Conservation (phyloP, 345 rosid genomes). For the Salix arbutifolia region DNA sequence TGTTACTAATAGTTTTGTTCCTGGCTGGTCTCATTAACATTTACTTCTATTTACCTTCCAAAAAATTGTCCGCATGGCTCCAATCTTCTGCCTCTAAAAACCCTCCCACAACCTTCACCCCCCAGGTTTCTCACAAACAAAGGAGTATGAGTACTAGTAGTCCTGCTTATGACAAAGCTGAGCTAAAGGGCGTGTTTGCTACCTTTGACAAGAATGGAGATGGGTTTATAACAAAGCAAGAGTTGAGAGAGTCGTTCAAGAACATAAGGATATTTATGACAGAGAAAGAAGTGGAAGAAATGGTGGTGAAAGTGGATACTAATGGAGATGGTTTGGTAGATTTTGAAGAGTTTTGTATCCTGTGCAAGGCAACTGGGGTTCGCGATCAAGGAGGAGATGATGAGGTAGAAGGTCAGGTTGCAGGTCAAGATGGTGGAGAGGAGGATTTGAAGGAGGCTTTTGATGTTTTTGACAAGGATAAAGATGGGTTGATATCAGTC, state of each 20-base stretch:
- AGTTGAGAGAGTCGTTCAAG: constrained; percentile 24
- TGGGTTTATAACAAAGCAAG: constrained; percentile 29
- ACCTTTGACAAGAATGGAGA: constrained; percentile 36
- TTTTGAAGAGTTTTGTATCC: constrained; percentile 23
- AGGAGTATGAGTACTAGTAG: background rate
- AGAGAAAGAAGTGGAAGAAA: constrained; percentile 27
- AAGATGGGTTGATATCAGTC: constrained; percentile 29
- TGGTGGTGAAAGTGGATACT: constrained; percentile 23
- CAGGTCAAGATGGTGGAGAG: background rate
- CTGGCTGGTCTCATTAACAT: constrained; percentile 31
- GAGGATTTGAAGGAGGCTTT: constrained; percentile 26
- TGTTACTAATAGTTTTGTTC: constrained; percentile 32
- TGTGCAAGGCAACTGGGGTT: constrained; percentile 5
- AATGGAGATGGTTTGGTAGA: constrained; percentile 34
- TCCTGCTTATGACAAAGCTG: background rate
- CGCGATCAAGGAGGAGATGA: background rate
- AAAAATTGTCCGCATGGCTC: constrained; percentile 28
- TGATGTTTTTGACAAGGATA: constrained; percentile 29
- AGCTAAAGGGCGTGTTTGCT: constrained; percentile 22
- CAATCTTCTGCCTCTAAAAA: constrained; percentile 15
- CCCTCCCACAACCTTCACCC: background rate
- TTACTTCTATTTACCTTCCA: constrained; percentile 31
- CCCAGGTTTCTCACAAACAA: background rate
- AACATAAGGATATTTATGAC: constrained; percentile 26
- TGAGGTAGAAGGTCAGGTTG: background rate